A percentile compares a stretch with the other conserved stretches of the same genome.
Evolutionary conservation across 495 filamentous ascomycete species (phyloP).

Genomic region (Neurospora sp.): DNA sequence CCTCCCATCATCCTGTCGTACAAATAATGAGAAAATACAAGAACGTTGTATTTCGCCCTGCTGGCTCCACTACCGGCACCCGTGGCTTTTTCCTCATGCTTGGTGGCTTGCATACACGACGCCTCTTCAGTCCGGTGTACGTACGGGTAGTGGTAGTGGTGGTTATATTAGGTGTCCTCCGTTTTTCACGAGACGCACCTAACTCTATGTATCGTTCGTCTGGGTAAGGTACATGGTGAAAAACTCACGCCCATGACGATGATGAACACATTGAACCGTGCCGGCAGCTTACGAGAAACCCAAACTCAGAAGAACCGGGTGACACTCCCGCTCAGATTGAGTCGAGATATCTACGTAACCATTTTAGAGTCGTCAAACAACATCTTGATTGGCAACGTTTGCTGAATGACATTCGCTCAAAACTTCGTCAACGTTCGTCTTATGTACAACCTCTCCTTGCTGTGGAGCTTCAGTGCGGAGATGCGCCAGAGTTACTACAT

Average conservation of each 20-base stretch:
- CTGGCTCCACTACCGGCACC: not conserved
- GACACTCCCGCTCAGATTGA: not conserved
- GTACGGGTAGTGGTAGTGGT: not conserved
- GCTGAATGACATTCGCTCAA: not conserved
- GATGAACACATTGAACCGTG: too few species aligned
- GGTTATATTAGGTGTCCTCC: not conserved
- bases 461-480: not conserved
- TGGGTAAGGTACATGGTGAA: too few species aligned
- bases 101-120: not conserved
- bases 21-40: not conserved
- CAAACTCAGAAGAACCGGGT: not conserved
- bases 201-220: too few species aligned
- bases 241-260: too few species aligned
- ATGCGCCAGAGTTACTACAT: not conserved
- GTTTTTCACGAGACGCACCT: not conserved
- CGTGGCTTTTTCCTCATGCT: not conserved
- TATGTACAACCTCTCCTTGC: not conserved
- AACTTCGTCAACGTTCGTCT: not conserved
- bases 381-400: not conserved
- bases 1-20: not conserved
- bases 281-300: not conserved
- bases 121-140: not conserved
- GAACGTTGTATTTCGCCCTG: not conserved
- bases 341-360: not conserved
- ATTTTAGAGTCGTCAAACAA: accelerated